A percentile compares a stretch with the other conserved stretches of the same genome.
These are phyloP conservation scores for Rhodosporidiobolus sp. DNA, from an alignment of 768 basidiomycete species.

Conservation along the genomic window DNA sequence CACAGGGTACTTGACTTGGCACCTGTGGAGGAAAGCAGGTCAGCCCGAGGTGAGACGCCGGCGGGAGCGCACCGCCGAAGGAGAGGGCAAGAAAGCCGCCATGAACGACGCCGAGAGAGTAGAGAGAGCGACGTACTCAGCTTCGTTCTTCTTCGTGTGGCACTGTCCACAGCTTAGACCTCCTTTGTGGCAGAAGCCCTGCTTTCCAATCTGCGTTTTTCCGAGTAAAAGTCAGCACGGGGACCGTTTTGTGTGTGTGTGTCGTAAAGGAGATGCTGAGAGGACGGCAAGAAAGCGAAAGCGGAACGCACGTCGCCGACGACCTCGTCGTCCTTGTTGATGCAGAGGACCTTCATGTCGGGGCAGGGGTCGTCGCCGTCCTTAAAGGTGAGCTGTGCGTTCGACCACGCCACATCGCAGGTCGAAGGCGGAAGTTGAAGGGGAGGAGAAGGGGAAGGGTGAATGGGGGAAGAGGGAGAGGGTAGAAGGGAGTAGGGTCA, in stretches of 20 bases:
- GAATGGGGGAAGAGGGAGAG: neutral
- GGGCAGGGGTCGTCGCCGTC: conserved; percentile 27
- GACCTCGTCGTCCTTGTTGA: conserved; percentile 23
- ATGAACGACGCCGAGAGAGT: no score
- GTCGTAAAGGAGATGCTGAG: neutral
- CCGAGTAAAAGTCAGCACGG: neutral
- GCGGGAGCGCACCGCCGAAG: neutral
- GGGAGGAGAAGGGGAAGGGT: neutral
- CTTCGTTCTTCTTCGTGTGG: conserved; percentile 15
- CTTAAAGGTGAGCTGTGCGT: conserved; percentile 19
- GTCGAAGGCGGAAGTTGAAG: neutral
- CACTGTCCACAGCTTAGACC: conserved; percentile 19
- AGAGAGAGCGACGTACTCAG: conserved; percentile 7
- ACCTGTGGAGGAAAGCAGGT: neutral
- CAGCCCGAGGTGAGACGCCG: no score
- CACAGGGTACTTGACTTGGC: conserved; percentile 33
- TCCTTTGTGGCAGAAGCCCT: conserved; percentile 19
- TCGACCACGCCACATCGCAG: no score
- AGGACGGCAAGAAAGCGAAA: neutral
- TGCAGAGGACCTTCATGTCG: conserved; percentile 24
- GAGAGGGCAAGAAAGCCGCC: neutral
- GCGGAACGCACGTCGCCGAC: conserved; percentile 28
- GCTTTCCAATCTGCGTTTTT: conserved; percentile 30
- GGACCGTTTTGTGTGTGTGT: no score
- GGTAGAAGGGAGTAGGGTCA: no score